Base-by-base conservation (phyloP, 305 asterid species). In the Caryopteris hybrid region DNA sequence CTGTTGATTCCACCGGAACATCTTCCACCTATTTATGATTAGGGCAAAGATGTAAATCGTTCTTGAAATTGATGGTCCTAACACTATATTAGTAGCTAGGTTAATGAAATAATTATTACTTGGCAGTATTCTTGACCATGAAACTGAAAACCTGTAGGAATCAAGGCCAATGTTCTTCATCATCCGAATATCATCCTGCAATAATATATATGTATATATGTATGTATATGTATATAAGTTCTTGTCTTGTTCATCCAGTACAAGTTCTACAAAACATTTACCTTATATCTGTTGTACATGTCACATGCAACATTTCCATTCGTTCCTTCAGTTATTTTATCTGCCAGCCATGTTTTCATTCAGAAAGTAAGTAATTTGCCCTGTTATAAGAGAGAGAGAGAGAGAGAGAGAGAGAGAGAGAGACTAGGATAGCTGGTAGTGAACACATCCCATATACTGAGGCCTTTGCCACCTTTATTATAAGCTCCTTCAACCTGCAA, bases 41-140 rank as follows among this genome's bases (percentile, higher is more conserved):
- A n/a, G n/a, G n/a, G n/a, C n/a, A n/a, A n/a, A n/a, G n/a, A n/a
- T n/a, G n/a, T n/a, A n/a, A n/a, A n/a, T n/a, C n/a, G n/a, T n/a
- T n/a, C n/a, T n/a, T n/a, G n/a, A n/a, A n/a, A n/a, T n/a, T n/a
- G n/a, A n/a, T n/a, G n/a, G n/a, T n/a, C n/a, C n/a, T n/a, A n/a
- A n/a, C n/a, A n/a, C n/a, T n/a, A n/a, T n/a, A n/a, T n/a, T n/a
- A n/a, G n/a, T n/a, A 18, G 17, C 5, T 27, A 2, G 11, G 2
- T 4, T 14, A 1, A 14, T 31, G 1, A 13, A 61, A 20, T 8
- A n/a, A 14, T 65, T 14, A 8, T 58, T 42, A 77, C 81, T 69
- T 20, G 81, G 81, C 36, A 77, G 14, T 27, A 77, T 38, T 77
- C 81, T 72, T 62, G 81, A 5, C 81, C 81, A 77, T 41, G 81